phyloP scores from a whole-genome alignment of 345 rosid genomes.

The Arabidopsis arenosa region DNA sequence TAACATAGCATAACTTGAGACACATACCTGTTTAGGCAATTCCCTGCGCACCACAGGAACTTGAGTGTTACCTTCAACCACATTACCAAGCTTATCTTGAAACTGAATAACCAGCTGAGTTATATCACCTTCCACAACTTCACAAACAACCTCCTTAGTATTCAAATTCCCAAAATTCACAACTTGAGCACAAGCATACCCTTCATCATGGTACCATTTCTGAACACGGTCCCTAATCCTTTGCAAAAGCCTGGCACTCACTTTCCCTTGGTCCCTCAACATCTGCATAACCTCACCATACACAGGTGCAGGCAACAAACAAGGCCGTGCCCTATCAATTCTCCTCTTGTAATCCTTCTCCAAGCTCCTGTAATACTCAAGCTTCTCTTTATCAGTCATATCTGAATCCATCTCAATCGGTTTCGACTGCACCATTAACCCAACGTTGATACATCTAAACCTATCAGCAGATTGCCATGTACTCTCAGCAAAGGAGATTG shows the following conservation, averaged over 20 bases:
- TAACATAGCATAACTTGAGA: background rate
- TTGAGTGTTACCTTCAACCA: constrained; percentile 91
- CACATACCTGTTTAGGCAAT: constrained; percentile 77
- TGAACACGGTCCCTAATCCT: constrained; percentile 92
- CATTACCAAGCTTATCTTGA: constrained; percentile 95
- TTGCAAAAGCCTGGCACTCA: constrained; percentile 90
- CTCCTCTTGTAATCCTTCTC: constrained; percentile 93
- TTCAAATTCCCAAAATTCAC: constrained; percentile 97
- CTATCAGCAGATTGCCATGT: constrained; percentile 93
- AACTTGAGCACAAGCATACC: constrained; percentile 96
- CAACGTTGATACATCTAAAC: constrained; percentile 91
- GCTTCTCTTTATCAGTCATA: constrained; percentile 95
- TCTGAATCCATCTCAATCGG: constrained; percentile 89
- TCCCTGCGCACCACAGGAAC: constrained; percentile 80
- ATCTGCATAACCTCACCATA: constrained; percentile 71
- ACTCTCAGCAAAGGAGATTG: constrained; percentile 80
- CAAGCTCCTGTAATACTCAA: constrained; percentile 77
- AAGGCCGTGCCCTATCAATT: constrained; percentile 79
- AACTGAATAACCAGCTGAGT: constrained; percentile 83
- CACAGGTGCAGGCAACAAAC: constrained; percentile 68
- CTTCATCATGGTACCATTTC: constrained; percentile 97
- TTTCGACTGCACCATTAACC: constrained; percentile 80
- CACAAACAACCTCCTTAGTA: constrained; percentile 95
- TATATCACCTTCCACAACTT: constrained; percentile 96
- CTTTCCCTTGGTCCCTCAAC: constrained; percentile 81